A percentile compares a stretch with the other conserved stretches of the same genome.
These are phyloP conservation scores for Suillus hirtellus DNA, from an alignment of 768 basidiomycete species.

Conservation along the genomic window DNA sequence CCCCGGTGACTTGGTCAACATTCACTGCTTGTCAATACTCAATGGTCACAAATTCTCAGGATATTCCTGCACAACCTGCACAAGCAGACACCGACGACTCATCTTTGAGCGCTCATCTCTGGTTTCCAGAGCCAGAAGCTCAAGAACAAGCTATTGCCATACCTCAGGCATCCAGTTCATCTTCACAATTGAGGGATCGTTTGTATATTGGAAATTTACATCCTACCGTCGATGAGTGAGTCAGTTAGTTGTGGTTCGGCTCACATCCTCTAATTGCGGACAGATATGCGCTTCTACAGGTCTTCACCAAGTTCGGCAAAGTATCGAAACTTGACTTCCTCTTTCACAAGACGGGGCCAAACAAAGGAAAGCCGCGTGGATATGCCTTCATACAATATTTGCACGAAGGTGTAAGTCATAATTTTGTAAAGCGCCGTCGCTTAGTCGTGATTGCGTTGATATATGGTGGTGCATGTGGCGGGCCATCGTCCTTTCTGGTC, in stretches of 20 bases:
- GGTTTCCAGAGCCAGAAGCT: slow-evolving; percentile 33
- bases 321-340: slow-evolving; percentile 91
- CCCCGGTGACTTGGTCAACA: neutral
- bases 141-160: slow-evolving; percentile 2
- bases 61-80: neutral
- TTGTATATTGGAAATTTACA: slow-evolving; percentile 91
- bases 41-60: slow-evolving; percentile 2
- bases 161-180: slow-evolving; percentile 23
- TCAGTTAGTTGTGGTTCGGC: slow-evolving; percentile 11
- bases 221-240: slow-evolving; percentile 84
- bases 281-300: slow-evolving; percentile 85
- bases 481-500: neutral
- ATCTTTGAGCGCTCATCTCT: slow-evolving; percentile 22
- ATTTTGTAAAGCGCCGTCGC: slow-evolving; percentile 21
- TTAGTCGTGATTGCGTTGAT: slow-evolving; percentile 6
- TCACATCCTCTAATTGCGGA: slow-evolving; percentile 17
- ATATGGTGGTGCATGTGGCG: neutral
- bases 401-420: slow-evolving; percentile 69
- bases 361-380: slow-evolving; percentile 91
- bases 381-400: slow-evolving; percentile 93
- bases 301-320: slow-evolving; percentile 92
- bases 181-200: slow-evolving; percentile 59
- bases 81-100: slow-evolving; percentile 7
- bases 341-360: slow-evolving; percentile 88
- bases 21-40: neutral